phyloP scores from a whole-genome alignment of 202 grass and related monocot species.

The Panicum hallii region DNA sequence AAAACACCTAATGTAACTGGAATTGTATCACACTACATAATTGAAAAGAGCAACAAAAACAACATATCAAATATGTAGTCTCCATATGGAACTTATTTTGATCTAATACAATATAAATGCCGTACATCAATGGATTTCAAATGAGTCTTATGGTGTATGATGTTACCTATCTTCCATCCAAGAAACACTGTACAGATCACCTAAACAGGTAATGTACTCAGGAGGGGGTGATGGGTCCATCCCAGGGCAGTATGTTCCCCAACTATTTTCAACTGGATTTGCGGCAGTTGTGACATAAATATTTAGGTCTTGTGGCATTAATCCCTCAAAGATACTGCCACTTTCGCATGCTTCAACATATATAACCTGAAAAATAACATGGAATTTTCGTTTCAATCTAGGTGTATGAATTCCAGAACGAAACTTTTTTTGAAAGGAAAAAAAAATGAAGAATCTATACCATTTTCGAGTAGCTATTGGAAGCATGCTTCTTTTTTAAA shows the following conservation, averaged over 20 bases:
- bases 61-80: slow-evolving; percentile 26
- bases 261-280: slow-evolving; percentile 84
- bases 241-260: slow-evolving; percentile 89
- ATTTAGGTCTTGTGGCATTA: slow-evolving; percentile 81
- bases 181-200: slow-evolving; percentile 87
- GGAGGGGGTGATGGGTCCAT: slow-evolving; percentile 65
- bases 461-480: slow-evolving; percentile 85
- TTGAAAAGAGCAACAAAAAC: background rate
- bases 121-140: slow-evolving; percentile 4
- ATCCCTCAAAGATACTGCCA: slow-evolving; percentile 91
- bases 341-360: slow-evolving; percentile 95
- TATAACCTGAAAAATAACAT: slow-evolving; percentile 62
- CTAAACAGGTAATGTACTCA: slow-evolving; percentile 80
- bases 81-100: background rate
- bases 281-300: slow-evolving; percentile 91
- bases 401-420: background rate
- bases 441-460: slow-evolving; percentile 25
- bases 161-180: slow-evolving; percentile 98
- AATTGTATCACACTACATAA: slow-evolving; percentile 18
- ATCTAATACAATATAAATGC: slow-evolving; percentile 11
- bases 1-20: background rate
- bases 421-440: background rate
- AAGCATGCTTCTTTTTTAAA: slow-evolving; percentile 79
- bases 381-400: slow-evolving; percentile 4
- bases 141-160: slow-evolving; percentile 46